Evolutionary conservation across 495 filamentous ascomycete genomes (phyloP).

Genomic region (Talaromyces nanjingensis): DNA sequence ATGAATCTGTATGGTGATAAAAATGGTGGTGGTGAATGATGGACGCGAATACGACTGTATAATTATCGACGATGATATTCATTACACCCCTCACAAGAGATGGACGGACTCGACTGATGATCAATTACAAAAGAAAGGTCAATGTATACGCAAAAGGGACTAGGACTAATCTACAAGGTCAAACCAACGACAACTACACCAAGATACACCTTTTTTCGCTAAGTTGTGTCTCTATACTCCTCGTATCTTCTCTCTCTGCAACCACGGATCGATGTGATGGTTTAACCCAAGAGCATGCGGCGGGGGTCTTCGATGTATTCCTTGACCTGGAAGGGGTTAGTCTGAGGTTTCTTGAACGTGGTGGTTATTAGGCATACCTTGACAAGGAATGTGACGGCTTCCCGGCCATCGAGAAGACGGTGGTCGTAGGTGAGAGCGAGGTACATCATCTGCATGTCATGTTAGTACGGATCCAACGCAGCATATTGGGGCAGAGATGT

Average conservation of each 20-base stretch:
- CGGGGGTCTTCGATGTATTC: slow-evolving; percentile 97
- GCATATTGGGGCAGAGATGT: not conserved
- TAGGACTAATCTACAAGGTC: not conserved
- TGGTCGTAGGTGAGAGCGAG: slow-evolving; percentile 97
- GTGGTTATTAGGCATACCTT: slow-evolving; percentile 47
- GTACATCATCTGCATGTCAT: slow-evolving; percentile 78
- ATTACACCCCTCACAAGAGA: not conserved
- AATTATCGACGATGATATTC: not conserved
- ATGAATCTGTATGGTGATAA: not conserved
- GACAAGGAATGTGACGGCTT: slow-evolving; percentile 94
- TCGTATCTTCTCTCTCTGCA: not conserved
- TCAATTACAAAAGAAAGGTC: slow-evolving; percentile 11
- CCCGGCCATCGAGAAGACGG: slow-evolving; percentile 86
- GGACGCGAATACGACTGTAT: not conserved
- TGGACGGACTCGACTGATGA: slow-evolving; percentile 16
- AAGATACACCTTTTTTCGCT: not conserved
- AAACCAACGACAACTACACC: not conserved
- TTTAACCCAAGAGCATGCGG: slow-evolving; percentile 71
- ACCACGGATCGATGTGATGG: not conserved
- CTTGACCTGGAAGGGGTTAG: slow-evolving; percentile 51
- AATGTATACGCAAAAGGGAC: slow-evolving; percentile 1
- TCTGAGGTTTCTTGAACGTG: not conserved
- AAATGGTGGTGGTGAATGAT: not conserved
- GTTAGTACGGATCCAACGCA: slow-evolving; percentile 15
- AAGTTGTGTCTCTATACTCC: not conserved